Evolutionary conservation across 306 rosid species (phyloP).

Genomic region (Vicia faba): DNA sequence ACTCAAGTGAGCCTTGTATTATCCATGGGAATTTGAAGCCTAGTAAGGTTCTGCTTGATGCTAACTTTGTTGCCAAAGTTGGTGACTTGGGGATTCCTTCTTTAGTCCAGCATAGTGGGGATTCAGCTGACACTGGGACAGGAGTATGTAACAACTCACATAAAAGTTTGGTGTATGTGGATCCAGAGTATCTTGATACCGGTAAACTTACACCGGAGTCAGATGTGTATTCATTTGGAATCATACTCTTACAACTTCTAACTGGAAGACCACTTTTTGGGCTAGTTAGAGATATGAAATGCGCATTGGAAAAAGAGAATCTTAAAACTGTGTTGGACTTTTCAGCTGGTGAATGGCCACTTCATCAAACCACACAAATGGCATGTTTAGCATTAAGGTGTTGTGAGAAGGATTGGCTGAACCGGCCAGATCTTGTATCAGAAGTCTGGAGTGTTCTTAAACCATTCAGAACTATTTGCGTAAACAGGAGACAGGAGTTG

Average conservation of each 20-base stretch:
- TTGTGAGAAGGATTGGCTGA: slow-evolving; percentile 49
- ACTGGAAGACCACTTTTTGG: slow-evolving; percentile 66
- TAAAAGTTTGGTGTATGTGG: slow-evolving; percentile 54
- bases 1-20: slow-evolving; percentile 63
- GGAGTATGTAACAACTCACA: slow-evolving; percentile 26
- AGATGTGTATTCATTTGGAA: slow-evolving; percentile 84
- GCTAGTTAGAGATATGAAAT: slow-evolving; percentile 64
- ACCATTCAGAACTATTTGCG: slow-evolving; percentile 63
- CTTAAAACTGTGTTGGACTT: slow-evolving; percentile 62
- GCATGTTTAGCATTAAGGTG: slow-evolving; percentile 82
- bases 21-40: slow-evolving; percentile 90
- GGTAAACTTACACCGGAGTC: slow-evolving; percentile 69
- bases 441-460: slow-evolving; percentile 70
- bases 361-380: slow-evolving; percentile 55
- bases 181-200: slow-evolving; percentile 70
- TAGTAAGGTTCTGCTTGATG: slow-evolving; percentile 83
- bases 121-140: slow-evolving; percentile 42
- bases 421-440: slow-evolving; percentile 68
- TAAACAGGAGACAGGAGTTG: slow-evolving; percentile 44
- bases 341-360: slow-evolving; percentile 98
- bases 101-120: slow-evolving; percentile 55
- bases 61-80: slow-evolving; percentile 72
- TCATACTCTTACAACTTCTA: slow-evolving; percentile 65
- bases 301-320: slow-evolving; percentile 65
- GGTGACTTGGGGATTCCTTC: slow-evolving; percentile 64